phyloP scores from a whole-genome alignment of 2,329 filamentous ascomycete species.

The Sporothrix euskadiensis region DNA sequence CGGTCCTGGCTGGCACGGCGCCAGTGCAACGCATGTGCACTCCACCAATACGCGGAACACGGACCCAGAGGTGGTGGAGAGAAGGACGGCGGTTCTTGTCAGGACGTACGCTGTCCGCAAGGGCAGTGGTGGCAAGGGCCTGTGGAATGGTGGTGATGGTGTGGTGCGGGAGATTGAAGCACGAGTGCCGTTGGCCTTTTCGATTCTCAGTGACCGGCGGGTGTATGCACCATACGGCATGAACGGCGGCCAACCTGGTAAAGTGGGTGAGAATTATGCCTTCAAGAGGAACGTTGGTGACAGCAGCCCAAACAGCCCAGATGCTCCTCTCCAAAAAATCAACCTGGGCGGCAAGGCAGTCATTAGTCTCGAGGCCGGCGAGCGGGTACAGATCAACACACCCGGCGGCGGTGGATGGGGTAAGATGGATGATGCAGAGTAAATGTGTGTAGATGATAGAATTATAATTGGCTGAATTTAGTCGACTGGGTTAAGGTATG shows the following conservation, averaged over 20 bases:
- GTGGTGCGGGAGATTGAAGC: slow-evolving; percentile 80
- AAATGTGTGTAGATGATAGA: neutral
- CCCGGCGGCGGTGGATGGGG: neutral
- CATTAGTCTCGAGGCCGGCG: slow-evolving; percentile 69
- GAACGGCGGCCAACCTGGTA: slow-evolving; percentile 75
- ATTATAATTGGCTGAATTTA: too few relatives aligned
- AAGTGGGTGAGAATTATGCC: slow-evolving; percentile 83
- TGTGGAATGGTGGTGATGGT: slow-evolving; percentile 44
- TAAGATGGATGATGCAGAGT: neutral
- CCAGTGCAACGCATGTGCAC: slow-evolving; percentile 66
- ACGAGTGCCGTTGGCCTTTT: slow-evolving; percentile 72
- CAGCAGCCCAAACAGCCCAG: neutral
- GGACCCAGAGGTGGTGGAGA: slow-evolving; percentile 75
- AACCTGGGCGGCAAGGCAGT: slow-evolving; percentile 67
- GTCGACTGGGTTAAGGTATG: too few relatives aligned
- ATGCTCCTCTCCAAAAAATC: slow-evolving; percentile 47
- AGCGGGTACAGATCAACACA: slow-evolving; percentile 56
- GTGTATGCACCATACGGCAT: slow-evolving; percentile 80
- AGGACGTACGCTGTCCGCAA: slow-evolving; percentile 55
- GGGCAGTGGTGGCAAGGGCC: slow-evolving; percentile 63
- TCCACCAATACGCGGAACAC: slow-evolving; percentile 88
- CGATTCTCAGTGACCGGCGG: slow-evolving; percentile 73
- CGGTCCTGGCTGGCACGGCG: slow-evolving; percentile 70
- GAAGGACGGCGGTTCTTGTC: slow-evolving; percentile 71
- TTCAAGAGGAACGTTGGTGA: slow-evolving; percentile 51